Evolutionary conservation across 2,329 filamentous ascomycete genomes (phyloP), one percentile per base, ranked within the genome.

Genomic region (Colletotrichum sp.): DNA sequence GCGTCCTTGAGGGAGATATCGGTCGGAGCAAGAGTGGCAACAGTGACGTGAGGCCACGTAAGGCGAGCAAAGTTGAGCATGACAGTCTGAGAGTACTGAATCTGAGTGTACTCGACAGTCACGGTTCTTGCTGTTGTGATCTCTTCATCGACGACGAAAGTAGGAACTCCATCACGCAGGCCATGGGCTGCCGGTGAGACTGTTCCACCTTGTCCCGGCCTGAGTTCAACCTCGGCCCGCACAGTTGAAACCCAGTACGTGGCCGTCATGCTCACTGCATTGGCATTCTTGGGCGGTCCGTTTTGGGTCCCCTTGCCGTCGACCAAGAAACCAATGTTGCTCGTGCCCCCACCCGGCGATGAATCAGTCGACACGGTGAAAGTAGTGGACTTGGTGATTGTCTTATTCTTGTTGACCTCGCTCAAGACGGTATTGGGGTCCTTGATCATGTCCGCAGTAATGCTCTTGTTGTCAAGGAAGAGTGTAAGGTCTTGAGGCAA

Each of bases 61-160:
- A 77, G 67, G 1, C 1, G 2, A 16, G 48, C 66, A 7, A 77
- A 77, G 67, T 77, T 62, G 12, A 77, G 71, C 13, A 58, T 34
- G 10, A 77, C 74, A 0, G 28, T 80, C 78, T 85, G 83, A 1
- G 83, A 82, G 55, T 85, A 86, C 71, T 85, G 83, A 13, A 85
- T 83, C 79, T 85, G 83, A 0, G 71, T 82, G 5, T 75, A 81
- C 62, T 55, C 38, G 18, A 74, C 69, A 10, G 52, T 43, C 28
- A 72, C 55, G 10, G 69, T 66, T 24, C 38, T 71, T 3, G 12
- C 61, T 4, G 9, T 7, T 0, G 12, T 36, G 14, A 74, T 62
- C 14, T 36, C 16, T 13, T 36, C 21, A 5, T 66, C 61, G 1
- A 62, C 61, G 0, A 34, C 21, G 38, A 56, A 74, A 1, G 24